Conservation (phyloP, 1,139 yeast species). For the Taphrina communis region DNA sequence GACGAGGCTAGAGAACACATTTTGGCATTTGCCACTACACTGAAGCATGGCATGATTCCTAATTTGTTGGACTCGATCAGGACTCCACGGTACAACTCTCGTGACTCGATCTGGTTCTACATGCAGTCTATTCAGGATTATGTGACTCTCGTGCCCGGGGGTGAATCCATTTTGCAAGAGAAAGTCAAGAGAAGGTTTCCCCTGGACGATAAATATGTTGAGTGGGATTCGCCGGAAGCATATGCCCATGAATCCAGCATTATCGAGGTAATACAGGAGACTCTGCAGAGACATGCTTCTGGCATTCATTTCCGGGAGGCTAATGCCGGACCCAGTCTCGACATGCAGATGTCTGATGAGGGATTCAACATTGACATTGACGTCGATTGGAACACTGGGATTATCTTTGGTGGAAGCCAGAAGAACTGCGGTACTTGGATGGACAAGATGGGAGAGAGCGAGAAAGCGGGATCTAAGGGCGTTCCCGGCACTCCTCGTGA, state of each 20-base stretch:
- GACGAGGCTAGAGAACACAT: conserved; percentile 84
- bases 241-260: conserved; percentile 73
- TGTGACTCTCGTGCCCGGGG: conserved; percentile 69
- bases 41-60: conserved; percentile 94
- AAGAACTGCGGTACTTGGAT: conserved; percentile 98
- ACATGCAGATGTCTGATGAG: conserved; percentile 88
- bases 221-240: conserved; percentile 73
- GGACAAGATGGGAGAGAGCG: conserved; percentile 99
- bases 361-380: conserved; percentile 83
- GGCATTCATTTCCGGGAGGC: conserved; percentile 93
- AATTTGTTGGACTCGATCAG: conserved; percentile 89
- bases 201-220: conserved; percentile 77
- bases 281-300: conserved; percentile 79
- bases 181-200: conserved; percentile 86
- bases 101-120: conserved; percentile 98
- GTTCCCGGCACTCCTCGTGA: conserved; percentile 97
- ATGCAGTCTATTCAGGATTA: conserved; percentile 86
- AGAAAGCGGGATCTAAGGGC: conserved; percentile 79
- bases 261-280: conserved; percentile 79
- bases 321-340: conserved; percentile 87
- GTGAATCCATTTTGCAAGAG: conserved; percentile 68
- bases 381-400: conserved; percentile 89
- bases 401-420: conserved; percentile 89
- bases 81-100: conserved; percentile 91
- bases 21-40: conserved; percentile 83